A percentile compares a stretch with the other conserved stretches of the same genome.
phyloP scores from a whole-genome alignment of 164 flowering plant species.

The Magnolia changhungtana region DNA sequence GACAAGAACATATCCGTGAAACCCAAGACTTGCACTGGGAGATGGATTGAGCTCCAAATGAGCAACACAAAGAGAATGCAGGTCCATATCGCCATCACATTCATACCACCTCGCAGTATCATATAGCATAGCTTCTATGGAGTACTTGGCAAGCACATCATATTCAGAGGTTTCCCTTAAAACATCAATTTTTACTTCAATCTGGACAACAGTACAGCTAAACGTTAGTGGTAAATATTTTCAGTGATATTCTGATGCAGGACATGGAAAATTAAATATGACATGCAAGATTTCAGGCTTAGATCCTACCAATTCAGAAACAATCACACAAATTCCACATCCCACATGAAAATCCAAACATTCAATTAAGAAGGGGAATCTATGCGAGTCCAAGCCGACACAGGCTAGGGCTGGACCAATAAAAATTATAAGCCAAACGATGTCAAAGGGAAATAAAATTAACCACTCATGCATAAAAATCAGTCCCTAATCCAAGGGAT shows the following conservation, averaged over 20 bases:
- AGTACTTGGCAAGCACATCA: slow-evolving; percentile 38
- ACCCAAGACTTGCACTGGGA: slow-evolving; percentile 37
- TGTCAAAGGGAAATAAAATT: too few species aligned
- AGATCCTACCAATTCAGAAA: too few species aligned
- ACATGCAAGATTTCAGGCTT: too few species aligned
- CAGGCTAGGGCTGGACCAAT: too few species aligned
- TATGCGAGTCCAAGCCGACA: too few species aligned
- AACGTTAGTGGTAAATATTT: background rate
- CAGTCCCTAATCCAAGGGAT: too few species aligned
- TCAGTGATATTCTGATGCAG: background rate
- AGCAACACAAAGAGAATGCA: slow-evolving; percentile 49
- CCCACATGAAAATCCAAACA: too few species aligned
- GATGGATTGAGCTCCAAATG: slow-evolving; percentile 35
- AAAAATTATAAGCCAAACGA: too few species aligned
- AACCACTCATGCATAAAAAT: too few species aligned
- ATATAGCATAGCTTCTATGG: slow-evolving; percentile 67
- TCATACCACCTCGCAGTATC: slow-evolving; percentile 57
- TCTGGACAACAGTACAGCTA: slow-evolving; percentile 41
- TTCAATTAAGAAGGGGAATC: too few species aligned
- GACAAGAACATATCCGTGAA: slow-evolving; percentile 60
- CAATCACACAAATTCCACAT: too few species aligned
- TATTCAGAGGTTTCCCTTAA: slow-evolving; percentile 34
- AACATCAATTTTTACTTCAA: slow-evolving; percentile 75
- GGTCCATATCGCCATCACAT: slow-evolving; percentile 33
- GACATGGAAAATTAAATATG: too few species aligned